A percentile compares a stretch with the other conserved stretches of the same genome.
These are phyloP conservation scores for Cardamine chenopodiifolia DNA, from an alignment of 345 rosid species.

Conservation along the genomic window DNA sequence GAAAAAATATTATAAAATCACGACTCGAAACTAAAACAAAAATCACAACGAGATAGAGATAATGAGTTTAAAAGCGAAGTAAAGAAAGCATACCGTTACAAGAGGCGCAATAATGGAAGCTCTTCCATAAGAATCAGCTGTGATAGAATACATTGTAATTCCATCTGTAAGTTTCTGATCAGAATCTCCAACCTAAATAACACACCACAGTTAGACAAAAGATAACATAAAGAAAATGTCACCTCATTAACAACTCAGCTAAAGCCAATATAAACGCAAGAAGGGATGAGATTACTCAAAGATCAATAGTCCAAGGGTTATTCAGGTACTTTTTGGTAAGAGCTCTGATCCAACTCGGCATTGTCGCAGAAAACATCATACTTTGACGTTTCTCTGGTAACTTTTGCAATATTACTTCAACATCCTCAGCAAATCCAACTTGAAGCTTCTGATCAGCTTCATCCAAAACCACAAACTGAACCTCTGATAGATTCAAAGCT, in stretches of 20 bases:
- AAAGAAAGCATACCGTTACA: slow-evolving; percentile 61
- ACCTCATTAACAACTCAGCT: slow-evolving; percentile 8
- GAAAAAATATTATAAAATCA: neutral
- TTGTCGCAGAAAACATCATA: slow-evolving; percentile 96
- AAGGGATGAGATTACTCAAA: slow-evolving; percentile 50
- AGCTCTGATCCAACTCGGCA: slow-evolving; percentile 85
- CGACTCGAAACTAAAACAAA: neutral
- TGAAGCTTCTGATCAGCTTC: slow-evolving; percentile 99
- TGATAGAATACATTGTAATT: slow-evolving; percentile 74
- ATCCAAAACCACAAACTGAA: slow-evolving; percentile 85
- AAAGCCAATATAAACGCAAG: slow-evolving; percentile 9
- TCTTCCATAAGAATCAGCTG: slow-evolving; percentile 59
- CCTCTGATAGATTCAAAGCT: slow-evolving; percentile 68
- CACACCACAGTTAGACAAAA: slow-evolving; percentile 17
- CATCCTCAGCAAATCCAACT: slow-evolving; percentile 92
- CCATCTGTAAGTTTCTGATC: slow-evolving; percentile 95
- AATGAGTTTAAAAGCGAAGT: neutral
- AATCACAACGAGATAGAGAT: neutral
- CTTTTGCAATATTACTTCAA: slow-evolving; percentile 68
- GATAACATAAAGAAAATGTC: neutral
- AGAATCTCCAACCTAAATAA: slow-evolving; percentile 88
- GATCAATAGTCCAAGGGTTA: slow-evolving; percentile 83
- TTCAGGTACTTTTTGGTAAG: slow-evolving; percentile 75
- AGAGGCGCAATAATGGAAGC: slow-evolving; percentile 82
- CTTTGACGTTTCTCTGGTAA: slow-evolving; percentile 81